Conservation (phyloP, 768 basidiomycete species). For the Kwoniella pini region DNA sequence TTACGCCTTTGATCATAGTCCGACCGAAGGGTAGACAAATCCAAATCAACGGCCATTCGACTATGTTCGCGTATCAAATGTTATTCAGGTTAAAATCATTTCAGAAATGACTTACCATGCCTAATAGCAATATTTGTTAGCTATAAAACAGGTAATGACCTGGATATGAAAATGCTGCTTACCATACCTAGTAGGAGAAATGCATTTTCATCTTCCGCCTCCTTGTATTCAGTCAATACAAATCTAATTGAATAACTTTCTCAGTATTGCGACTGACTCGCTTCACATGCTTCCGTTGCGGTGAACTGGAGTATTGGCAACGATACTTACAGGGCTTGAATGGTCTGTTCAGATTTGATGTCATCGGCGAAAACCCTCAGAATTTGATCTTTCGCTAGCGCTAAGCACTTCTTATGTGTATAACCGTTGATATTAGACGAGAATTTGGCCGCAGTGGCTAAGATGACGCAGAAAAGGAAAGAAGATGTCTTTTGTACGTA, state of each 20-base stretch:
- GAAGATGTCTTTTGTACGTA: slow-evolving; percentile 13
- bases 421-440: not conserved
- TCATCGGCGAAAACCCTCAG: slow-evolving; percentile 10
- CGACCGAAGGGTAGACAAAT: not conserved
- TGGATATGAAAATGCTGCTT: not conserved
- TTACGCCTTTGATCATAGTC: slow-evolving; percentile 10
- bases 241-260: not conserved
- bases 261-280: too few species aligned
- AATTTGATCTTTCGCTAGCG: slow-evolving; percentile 16
- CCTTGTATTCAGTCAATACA: slow-evolving; percentile 17
- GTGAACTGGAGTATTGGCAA: not conserved
- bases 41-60: slow-evolving; percentile 13
- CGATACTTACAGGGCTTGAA: slow-evolving; percentile 13
- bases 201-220: slow-evolving; percentile 17
- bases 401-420: slow-evolving; percentile 10
- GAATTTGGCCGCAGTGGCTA: slow-evolving; percentile 15
- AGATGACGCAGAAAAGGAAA: slow-evolving; percentile 19
- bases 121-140: not conserved
- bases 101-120: slow-evolving; percentile 19
- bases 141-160: not conserved
- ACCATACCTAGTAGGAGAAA: slow-evolving; percentile 15
- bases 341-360: slow-evolving; percentile 14
- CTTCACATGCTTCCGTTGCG: too few species aligned
- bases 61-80: not conserved
- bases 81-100: too few species aligned